Conservation (phyloP, 352 stramenopile genomes). For the Pythium myriotylum region DNA sequence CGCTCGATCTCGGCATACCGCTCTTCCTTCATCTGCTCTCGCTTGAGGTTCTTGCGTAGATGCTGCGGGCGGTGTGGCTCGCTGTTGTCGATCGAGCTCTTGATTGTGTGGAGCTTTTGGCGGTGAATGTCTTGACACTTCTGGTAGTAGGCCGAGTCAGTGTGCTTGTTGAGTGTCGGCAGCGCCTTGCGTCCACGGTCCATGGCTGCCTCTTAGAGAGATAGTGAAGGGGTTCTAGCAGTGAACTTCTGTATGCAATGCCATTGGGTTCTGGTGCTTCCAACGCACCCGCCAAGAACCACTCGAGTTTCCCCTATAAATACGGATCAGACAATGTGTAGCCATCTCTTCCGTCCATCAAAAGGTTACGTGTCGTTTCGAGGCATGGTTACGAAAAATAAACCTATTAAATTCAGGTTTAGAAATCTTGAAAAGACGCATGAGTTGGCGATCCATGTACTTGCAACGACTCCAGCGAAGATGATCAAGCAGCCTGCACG, state of each 20-base stretch:
- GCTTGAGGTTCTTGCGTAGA: conserved; percentile 95
- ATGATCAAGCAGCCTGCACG: conserved; percentile 34
- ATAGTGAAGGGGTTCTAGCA: no score
- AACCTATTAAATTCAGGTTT: conserved; percentile 18
- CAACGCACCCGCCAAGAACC: conserved; percentile 7
- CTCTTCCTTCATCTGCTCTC: conserved; percentile 97
- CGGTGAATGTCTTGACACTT: conserved; percentile 85
- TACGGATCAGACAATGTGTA: conserved; percentile 28
- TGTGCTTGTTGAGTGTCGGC: conserved; percentile 88
- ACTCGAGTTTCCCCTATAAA: conserved; percentile 18
- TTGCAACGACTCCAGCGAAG: conserved; percentile 6
- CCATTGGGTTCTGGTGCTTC: not conserved
- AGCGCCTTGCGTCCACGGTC: conserved; percentile 86
- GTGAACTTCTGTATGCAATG: not conserved
- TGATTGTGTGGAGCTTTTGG: conserved; percentile 84
- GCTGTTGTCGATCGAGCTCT: conserved; percentile 95
- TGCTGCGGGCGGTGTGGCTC: conserved; percentile 91
- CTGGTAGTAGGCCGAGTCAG: conserved; percentile 86
- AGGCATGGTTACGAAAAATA: not conserved
- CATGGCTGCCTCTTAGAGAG: conserved; percentile 36
- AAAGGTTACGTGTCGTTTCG: conserved; percentile 21
- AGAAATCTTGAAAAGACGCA: conserved; percentile 32
- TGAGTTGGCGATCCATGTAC: not conserved
- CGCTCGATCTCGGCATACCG: conserved; percentile 94
- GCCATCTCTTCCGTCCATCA: conserved; percentile 6